Base-by-base conservation (phyloP, 495 filamentous ascomycete species). In the Delitschia confertaspora region DNA sequence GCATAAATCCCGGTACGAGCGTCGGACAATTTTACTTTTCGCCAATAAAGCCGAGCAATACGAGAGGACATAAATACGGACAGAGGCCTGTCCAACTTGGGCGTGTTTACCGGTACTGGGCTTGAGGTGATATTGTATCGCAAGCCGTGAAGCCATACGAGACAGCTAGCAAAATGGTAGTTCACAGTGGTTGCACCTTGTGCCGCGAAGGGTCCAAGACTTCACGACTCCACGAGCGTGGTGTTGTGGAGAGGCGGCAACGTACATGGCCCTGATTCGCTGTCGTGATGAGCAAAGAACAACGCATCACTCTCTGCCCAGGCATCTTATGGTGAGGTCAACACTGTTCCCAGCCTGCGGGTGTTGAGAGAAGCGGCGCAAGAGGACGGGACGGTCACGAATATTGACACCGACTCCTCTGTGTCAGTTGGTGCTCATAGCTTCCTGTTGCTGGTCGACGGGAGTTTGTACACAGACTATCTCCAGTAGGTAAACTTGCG, bases 291-390 rank as follows among this genome's bases (percentile, higher is more conserved):
- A 32, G 40, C 20, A 13, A 17, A 6, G 18, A 38, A 47, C 49
- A 53, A 43, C 49, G 43, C 49, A 53, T 53, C 34, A n/a, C 49
- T 35, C 31, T 45, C 31, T 27, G 27, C 31, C 25, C 27, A 43
- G 26, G n/a, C 16, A 13, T 27, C 20, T 25, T 24, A 36, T 47
- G 33, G 42, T 26, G 38, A 8, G 21, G 13, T 13, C 37, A 42
- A 13, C 29, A 25, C 19, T 8, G 13, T 3, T 6, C 10, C 16
- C 22, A 17, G 36, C 26, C 32, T 34, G 38, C 42, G 24, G 22
- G 38, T 38, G 43, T 27, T 39, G 6, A 37, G n/a, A 33, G 34
- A 23, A 16, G 42, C 34, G n/a, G 6, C 24, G 24, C 22, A 7
- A 33, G 14, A 42, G 39, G 27, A 20, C 39, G 7, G n/a, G n/a